A percentile compares a stretch with the other conserved stretches of the same genome.
phyloP scores from a whole-genome alignment of 306 rosid genomes.

The Quercus bicolor region DNA sequence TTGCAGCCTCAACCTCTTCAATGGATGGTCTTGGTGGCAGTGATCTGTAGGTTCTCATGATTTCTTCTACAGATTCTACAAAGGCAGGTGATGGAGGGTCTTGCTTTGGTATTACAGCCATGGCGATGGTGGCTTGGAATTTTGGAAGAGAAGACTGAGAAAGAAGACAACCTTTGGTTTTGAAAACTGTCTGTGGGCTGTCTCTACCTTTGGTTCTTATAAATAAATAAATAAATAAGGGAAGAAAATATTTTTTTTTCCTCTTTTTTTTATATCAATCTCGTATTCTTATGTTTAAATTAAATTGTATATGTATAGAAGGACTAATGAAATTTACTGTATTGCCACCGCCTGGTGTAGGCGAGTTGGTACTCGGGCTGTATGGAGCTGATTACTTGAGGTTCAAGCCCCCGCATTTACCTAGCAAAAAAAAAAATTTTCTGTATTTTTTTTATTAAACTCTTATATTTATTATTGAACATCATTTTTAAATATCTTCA shows the following conservation, averaged over 20 bases:
- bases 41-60: constrained; percentile 56
- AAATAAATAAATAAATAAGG: background rate
- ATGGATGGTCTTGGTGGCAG: constrained; percentile 82
- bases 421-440: too few species aligned
- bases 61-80: constrained; percentile 52
- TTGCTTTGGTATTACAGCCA: constrained; percentile 39
- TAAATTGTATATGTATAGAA: too few species aligned
- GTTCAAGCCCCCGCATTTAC: too few species aligned
- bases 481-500: too few species aligned
- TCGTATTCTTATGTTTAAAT: background rate
- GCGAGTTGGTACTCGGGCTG: too few species aligned
- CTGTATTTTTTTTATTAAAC: too few species aligned
- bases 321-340: too few species aligned
- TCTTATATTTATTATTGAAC: too few species aligned
- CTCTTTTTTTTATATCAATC: background rate
- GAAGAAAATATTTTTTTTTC: background rate
- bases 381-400: too few species aligned
- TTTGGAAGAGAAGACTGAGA: background rate
- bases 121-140: constrained; percentile 24
- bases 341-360: too few species aligned
- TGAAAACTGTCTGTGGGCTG: background rate
- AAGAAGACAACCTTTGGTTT: background rate
- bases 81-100: constrained; percentile 38
- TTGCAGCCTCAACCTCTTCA: constrained; percentile 80
- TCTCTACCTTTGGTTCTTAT: background rate